Evolutionary conservation across 2,329 filamentous ascomycete genomes (phyloP), one percentile per base, ranked within the genome.

Genomic region (Cercospora sp.): DNA sequence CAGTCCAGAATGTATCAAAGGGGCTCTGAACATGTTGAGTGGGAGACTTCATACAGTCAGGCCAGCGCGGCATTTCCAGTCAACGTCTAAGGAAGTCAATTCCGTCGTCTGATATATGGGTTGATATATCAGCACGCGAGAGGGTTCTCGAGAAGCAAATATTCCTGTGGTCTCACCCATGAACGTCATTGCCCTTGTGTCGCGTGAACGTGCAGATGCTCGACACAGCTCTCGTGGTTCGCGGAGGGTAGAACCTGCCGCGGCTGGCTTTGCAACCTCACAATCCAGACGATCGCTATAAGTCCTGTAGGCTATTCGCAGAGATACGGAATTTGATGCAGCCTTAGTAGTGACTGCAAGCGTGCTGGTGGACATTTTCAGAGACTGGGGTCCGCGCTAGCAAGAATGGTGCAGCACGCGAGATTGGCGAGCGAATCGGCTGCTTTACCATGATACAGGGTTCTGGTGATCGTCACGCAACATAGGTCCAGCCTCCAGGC

Each of bases 391-490:
- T 43, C 21, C 21, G 49, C 18, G 13, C 21, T 53, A 24, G 37
- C 16, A 9, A 43, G 16, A 43, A 1, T 7, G 21, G 21, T 55
- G 34, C 59, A 26, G 34, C 10, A 13, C 30, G 28, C 28, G 5
- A 51, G 60, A 45, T 32, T 32, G 37, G 60, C 60, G 40, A 49
- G 40, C 60, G 43, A 49, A 49, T 49, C 60, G 60, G 55, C 55
- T 59, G n/a, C 10, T 10, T 32, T 10, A 37, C 55, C 55, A 26
- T 9, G 7, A 26, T 5, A 53, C 49, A n/a, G 49, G 49, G 49
- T 26, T 55, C 24, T 30, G 49, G 12, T 10, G 24, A 37, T 37
- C 55, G 55, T 59, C 55, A 18, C 55, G 55, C 28, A 13, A 13
- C 34, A 34, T 58, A 58, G 55, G 24, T 24, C 24, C 24, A 24